Conservation (phyloP, 73 alveolate genomes). For the Paramecium bursaria region DNA sequence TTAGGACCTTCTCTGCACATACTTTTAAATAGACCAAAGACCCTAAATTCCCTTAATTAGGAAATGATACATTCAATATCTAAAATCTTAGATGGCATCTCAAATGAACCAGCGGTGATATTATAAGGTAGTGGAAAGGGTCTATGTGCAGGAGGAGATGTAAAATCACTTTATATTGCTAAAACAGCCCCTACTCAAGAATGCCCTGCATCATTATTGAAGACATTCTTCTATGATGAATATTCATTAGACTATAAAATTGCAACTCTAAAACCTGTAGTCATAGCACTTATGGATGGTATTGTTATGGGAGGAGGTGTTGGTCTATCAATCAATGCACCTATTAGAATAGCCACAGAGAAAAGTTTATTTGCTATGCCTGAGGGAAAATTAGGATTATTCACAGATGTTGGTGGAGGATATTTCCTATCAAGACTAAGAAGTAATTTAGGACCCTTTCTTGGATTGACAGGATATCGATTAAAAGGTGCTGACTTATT, state of each 20-base stretch:
- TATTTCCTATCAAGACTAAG: conserved; percentile 88
- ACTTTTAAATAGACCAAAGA: conserved; percentile 78
- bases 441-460: conserved; percentile 81
- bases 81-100: conserved; percentile 51
- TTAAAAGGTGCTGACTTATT: conserved; percentile 85
- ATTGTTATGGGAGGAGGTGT: conserved; percentile 98
- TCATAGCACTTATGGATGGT: conserved; percentile 92
- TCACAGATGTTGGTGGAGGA: conserved; percentile 96
- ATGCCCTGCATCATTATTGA: conserved; percentile 52
- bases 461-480: conserved; percentile 91
- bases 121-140: conserved; percentile 92
- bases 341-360: conserved; percentile 94
- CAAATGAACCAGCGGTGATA: conserved; percentile 77
- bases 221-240: conserved; percentile 78
- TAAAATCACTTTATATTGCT: conserved; percentile 80
- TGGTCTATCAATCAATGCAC: conserved; percentile 94
- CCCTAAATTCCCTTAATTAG: conserved; percentile 78
- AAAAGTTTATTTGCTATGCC: conserved; percentile 96
- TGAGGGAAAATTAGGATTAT: conserved; percentile 92
- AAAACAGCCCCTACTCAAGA: conserved; percentile 62
- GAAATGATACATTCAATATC: conserved; percentile 80
- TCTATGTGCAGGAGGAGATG: conserved; percentile 99
- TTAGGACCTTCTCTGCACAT: conserved; percentile 61
- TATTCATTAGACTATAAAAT: conserved; percentile 81
- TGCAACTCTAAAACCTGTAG: conserved; percentile 81